Percentiles rank a stretch among this genome's conserved stretches.
Evolutionary conservation across 176 grass and related monocot species (phyloP).

Genomic region (Musa troglodytarum): DNA sequence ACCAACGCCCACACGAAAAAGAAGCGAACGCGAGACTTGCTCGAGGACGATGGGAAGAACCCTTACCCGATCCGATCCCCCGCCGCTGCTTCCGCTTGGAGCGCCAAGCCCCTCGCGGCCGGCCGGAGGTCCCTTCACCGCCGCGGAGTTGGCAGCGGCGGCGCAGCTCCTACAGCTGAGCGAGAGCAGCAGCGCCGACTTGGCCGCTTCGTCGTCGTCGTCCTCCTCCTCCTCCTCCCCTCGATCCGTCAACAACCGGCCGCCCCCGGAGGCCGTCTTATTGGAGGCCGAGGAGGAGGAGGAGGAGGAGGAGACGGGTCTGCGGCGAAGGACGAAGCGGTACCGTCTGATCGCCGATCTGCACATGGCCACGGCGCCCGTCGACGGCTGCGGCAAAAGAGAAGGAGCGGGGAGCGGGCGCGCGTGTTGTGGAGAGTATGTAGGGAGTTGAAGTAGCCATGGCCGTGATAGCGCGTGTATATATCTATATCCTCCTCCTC

Average conservation of each 20-base stretch:
- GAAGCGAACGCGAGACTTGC: not conserved
- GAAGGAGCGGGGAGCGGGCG: not conserved
- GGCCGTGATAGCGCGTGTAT: too few relatives aligned
- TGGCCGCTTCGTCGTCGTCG: too few relatives aligned
- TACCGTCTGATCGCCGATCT: slow-evolving; percentile 17
- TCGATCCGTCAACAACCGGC: not conserved
- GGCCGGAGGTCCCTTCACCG: not conserved
- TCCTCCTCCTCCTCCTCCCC: not conserved
- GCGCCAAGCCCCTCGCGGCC: not conserved
- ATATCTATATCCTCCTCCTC: too few relatives aligned
- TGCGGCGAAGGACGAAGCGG: slow-evolving; percentile 14
- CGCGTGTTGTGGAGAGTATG: not conserved
- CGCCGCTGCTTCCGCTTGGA: not conserved
- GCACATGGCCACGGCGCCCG: not conserved
- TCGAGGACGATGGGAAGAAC: slow-evolving; percentile 6
- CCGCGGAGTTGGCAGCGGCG: slow-evolving; percentile 34
- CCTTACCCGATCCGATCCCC: slow-evolving; percentile 1
- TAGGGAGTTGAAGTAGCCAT: too few relatives aligned
- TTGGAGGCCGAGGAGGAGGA: slow-evolving; percentile 6
- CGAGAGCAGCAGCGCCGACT: slow-evolving; percentile 18
- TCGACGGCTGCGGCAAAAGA: not conserved
- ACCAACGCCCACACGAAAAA: slow-evolving; percentile 6
- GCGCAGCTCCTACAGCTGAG: slow-evolving; percentile 33
- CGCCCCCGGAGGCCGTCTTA: not conserved
- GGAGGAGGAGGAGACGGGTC: slow-evolving; percentile 12